phyloP scores from a whole-genome alignment of 2,329 filamentous ascomycete genomes.

The Talaromyces marneffei region DNA sequence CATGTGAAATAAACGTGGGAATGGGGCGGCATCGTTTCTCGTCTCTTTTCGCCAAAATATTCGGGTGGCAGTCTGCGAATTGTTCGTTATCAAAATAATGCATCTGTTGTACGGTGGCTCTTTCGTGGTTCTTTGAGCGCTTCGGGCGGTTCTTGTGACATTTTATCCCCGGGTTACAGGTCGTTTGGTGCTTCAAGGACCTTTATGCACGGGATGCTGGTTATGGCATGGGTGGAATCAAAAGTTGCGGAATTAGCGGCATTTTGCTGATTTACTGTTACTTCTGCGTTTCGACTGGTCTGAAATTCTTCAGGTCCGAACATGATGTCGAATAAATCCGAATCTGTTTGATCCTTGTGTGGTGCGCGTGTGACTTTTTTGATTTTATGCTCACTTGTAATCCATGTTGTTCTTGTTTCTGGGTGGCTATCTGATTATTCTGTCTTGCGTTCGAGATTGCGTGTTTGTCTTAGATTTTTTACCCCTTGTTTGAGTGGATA shows the following conservation, averaged over 20 bases:
- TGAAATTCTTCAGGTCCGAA: background rate
- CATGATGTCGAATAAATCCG: background rate
- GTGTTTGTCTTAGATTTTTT: conserved; percentile 12
- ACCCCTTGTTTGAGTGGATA: conserved; percentile 24
- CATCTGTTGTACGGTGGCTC: conserved; percentile 16
- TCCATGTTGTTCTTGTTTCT: conserved; percentile 14
- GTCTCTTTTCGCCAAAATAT: conserved; percentile 7
- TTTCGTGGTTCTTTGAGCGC: conserved; percentile 16
- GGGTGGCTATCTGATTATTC: conserved; percentile 23
- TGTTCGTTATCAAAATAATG: conserved; percentile 10
- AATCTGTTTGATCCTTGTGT: conserved; percentile 1
- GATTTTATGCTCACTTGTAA: conserved; percentile 13
- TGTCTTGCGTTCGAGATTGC: conserved; percentile 1
- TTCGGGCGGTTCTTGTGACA: conserved; percentile 16
- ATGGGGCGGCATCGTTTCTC: conserved; percentile 6
- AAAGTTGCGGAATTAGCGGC: conserved; percentile 15
- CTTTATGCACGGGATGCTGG: conserved; percentile 15
- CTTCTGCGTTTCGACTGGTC: conserved; percentile 9
- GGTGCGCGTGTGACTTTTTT: conserved; percentile 8
- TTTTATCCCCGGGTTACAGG: conserved; percentile 12
- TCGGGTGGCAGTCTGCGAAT: conserved; percentile 14
- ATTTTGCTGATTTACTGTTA: conserved; percentile 14
- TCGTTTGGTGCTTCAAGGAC: conserved; percentile 14
- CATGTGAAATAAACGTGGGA: conserved; percentile 1
- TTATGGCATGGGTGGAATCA: conserved; percentile 16